Conservation (phyloP, 75 land plant species). For the Cunninghamia lanceolata region DNA sequence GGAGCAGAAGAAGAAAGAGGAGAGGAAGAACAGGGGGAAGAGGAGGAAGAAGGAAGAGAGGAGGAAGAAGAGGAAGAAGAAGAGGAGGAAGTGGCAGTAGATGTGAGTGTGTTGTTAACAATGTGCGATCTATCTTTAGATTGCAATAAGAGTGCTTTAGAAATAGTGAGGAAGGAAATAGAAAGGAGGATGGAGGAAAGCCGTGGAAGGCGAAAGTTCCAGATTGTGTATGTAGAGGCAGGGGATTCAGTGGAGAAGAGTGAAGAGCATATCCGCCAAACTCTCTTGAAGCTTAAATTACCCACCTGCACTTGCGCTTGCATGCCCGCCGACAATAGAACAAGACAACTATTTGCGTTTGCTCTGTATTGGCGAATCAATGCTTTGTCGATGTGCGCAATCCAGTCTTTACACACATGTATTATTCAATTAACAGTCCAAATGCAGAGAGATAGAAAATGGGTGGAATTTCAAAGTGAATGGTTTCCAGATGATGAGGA, state of each 20-base stretch:
- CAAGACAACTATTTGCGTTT: background rate
- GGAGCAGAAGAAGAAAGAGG: no score
- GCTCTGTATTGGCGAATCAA: background rate
- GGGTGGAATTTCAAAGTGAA: background rate
- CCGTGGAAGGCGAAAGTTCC: background rate
- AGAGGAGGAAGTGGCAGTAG: background rate
- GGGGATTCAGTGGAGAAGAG: background rate
- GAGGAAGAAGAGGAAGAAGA: no score
- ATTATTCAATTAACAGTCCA: background rate
- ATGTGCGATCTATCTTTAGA: background rate
- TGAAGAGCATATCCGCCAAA: background rate
- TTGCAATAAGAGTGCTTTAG: background rate
- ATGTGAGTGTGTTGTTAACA: background rate
- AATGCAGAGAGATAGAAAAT: background rate
- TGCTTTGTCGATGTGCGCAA: background rate
- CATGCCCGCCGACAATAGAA: background rate
- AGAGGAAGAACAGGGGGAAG: no score
- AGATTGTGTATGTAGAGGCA: background rate
- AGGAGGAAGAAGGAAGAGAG: no score
- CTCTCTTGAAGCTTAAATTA: background rate
- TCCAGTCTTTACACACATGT: background rate
- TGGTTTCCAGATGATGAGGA: no score
- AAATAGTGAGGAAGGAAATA: background rate
- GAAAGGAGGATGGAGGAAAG: background rate
- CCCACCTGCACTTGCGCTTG: background rate